phyloP scores from a whole-genome alignment of 2,329 filamentous ascomycete genomes.

The Cladophialophora chaetospira region DNA sequence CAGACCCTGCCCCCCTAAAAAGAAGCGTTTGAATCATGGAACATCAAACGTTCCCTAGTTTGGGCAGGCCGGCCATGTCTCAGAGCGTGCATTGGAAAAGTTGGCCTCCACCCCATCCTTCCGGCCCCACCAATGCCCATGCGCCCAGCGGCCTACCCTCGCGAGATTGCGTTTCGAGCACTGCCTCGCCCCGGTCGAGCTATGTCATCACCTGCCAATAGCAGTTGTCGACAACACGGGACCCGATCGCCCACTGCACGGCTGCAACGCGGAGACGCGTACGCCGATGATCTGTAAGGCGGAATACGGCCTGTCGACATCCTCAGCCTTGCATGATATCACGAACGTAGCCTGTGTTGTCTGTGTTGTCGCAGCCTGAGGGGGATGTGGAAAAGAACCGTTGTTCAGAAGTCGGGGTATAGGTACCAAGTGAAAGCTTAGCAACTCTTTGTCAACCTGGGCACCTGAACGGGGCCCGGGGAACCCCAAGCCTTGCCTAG shows the following conservation, averaged over 20 bases:
- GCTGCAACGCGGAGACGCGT: conserved; percentile 1
- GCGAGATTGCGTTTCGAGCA: conserved; percentile 16
- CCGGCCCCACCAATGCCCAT: conserved; percentile 6
- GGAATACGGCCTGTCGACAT: background rate
- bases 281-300: background rate
- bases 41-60: conserved; percentile 9
- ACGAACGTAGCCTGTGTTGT: too few species aligned
- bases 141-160: background rate
- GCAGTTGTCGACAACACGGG: too few species aligned
- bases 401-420: background rate
- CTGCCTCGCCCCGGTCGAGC: conserved; percentile 6
- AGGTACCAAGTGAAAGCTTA: conserved; percentile 12
- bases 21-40: conserved; percentile 9
- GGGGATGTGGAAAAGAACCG: background rate
- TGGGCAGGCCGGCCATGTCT: conserved; percentile 6
- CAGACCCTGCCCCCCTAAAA: background rate
- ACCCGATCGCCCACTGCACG: too few species aligned
- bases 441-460: conserved; percentile 6
- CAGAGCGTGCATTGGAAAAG: conserved; percentile 5
- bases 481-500: background rate
- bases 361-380: background rate
- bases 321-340: background rate
- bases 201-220: conserved; percentile 3
- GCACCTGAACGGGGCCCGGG: background rate
- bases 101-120: conserved; percentile 5